Conservation (phyloP, 352 stramenopile species). For the Phytophthora tentaculata region DNA sequence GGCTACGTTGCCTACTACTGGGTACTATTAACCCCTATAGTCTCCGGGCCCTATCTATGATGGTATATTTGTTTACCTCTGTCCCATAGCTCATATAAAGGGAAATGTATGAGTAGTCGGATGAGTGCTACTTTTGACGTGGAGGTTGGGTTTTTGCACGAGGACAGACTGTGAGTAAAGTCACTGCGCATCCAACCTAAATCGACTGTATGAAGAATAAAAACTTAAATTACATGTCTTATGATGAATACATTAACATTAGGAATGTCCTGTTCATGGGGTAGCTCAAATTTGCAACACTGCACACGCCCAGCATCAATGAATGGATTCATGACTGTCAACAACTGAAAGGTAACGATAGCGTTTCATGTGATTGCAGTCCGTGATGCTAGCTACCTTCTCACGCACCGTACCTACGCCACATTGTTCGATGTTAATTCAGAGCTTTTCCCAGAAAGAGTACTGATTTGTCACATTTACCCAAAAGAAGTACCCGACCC, state of each 20-base stretch:
- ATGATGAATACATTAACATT: not conserved
- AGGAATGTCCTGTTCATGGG: not conserved
- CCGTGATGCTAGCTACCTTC: not conserved
- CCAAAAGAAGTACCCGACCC: no score
- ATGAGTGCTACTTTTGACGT: not conserved
- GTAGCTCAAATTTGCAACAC: not conserved
- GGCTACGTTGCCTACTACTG: no score
- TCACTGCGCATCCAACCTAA: not conserved
- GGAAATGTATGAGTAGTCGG: not conserved
- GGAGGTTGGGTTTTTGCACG: not conserved
- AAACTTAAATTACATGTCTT: not conserved
- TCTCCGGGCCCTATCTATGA: not conserved
- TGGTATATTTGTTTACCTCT: not conserved
- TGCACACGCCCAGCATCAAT: constrained; percentile 1
- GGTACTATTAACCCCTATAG: not conserved
- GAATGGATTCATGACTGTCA: not conserved
- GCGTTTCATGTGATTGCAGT: not conserved
- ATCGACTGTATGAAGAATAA: not conserved
- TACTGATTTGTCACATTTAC: no score
- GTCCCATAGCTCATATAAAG: not conserved
- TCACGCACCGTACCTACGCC: not conserved
- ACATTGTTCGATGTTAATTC: no score
- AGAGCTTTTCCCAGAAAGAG: no score
- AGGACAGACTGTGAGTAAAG: not conserved
- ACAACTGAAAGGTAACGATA: not conserved